Evolutionary conservation across 75 land plant genomes (phyloP).

Genomic region (Pseudotsuga menziesii): DNA sequence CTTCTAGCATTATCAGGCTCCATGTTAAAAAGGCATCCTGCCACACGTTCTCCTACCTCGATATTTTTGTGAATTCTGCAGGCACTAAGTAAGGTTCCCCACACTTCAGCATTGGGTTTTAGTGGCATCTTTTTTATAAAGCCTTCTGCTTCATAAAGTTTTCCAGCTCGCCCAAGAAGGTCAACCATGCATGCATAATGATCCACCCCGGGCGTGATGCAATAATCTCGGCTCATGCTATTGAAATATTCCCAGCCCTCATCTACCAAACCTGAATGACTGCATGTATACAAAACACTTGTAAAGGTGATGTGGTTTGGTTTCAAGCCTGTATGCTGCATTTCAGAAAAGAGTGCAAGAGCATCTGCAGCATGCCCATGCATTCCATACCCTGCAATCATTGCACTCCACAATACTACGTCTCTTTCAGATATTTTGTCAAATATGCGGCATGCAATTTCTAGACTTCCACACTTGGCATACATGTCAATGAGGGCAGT

Average conservation of each 20-base stretch:
- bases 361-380: slow-evolving; percentile 22
- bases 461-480: slow-evolving; percentile 19
- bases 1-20: slow-evolving; percentile 10
- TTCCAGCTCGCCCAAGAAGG: slow-evolving; percentile 23
- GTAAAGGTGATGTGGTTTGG: slow-evolving; percentile 15
- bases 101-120: slow-evolving; percentile 8
- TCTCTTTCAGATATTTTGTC: slow-evolving; percentile 16
- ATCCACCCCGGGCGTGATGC: slow-evolving; percentile 9
- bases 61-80: slow-evolving; percentile 16
- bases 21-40: slow-evolving; percentile 8
- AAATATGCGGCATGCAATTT: slow-evolving; percentile 13
- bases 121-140: slow-evolving; percentile 17
- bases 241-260: slow-evolving; percentile 8
- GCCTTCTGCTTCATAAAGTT: slow-evolving; percentile 7
- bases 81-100: slow-evolving; percentile 16
- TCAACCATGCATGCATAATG: slow-evolving; percentile 24
- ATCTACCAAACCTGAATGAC: slow-evolving; percentile 15
- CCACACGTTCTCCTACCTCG: slow-evolving; percentile 8
- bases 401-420: slow-evolving; percentile 22
- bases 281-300: slow-evolving; percentile 16
- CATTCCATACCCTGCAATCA: slow-evolving; percentile 20
- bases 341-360: slow-evolving; percentile 6
- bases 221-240: slow-evolving; percentile 11
- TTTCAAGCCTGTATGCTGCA: slow-evolving; percentile 15
- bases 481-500: slow-evolving; percentile 27